phyloP scores from a whole-genome alignment of 306 rosid genomes.

The Prunus dulcis region DNA sequence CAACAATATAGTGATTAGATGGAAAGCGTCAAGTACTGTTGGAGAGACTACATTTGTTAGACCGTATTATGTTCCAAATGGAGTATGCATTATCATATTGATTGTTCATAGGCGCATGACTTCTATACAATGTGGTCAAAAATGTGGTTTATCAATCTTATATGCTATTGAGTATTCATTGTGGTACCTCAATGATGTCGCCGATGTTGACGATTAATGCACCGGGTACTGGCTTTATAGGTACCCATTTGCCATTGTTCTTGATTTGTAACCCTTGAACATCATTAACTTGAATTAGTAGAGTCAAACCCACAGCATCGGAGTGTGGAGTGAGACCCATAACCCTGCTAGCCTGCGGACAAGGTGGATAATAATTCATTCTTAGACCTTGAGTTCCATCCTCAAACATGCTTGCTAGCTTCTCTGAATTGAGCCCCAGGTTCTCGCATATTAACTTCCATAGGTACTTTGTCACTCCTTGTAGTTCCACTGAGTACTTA shows the following conservation, averaged over 20 bases:
- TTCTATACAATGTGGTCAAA: background rate
- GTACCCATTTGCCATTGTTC: constrained; percentile 23
- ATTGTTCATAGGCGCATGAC: background rate
- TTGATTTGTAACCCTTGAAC: constrained; percentile 29
- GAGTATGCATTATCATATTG: too few relatives aligned
- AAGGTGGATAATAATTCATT: constrained; percentile 32
- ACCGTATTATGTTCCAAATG: too few relatives aligned
- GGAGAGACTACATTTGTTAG: too few relatives aligned
- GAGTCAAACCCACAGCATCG: constrained; percentile 24
- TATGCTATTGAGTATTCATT: constrained; percentile 6
- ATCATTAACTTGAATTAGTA: constrained; percentile 17
- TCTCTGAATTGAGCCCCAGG: constrained; percentile 12
- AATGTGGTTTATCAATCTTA: background rate
- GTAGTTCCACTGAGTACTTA: constrained; percentile 13
- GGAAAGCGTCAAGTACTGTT: background rate
- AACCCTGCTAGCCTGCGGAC: constrained; percentile 19
- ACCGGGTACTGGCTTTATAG: background rate
- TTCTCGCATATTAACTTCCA: constrained; percentile 1
- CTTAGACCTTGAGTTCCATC: constrained; percentile 26
- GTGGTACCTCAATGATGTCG: constrained; percentile 17
- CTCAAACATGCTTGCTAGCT: constrained; percentile 8
- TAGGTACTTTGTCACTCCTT: background rate
- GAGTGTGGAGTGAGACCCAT: constrained; percentile 28
- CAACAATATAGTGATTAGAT: background rate
- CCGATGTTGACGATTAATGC: constrained; percentile 23